Conservation (phyloP, 83 land plant genomes). For the Picea engelmannii region DNA sequence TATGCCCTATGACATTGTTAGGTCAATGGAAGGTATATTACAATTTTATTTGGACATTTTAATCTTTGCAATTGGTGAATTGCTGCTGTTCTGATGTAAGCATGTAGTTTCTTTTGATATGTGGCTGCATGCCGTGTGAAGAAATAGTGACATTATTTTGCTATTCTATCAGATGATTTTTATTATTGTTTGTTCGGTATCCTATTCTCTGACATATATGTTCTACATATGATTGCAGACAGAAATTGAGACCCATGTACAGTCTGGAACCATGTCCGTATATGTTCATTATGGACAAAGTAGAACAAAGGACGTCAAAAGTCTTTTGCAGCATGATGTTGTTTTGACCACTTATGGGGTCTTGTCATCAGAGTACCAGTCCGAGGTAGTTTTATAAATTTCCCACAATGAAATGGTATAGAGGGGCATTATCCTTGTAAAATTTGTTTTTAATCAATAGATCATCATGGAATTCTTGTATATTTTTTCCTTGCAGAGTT, state of each 20-base stretch:
- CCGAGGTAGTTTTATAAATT: conserved; percentile 46
- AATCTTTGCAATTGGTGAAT: neutral
- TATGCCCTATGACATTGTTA: conserved; percentile 97
- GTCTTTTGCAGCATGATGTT: conserved; percentile 74
- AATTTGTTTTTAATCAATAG: neutral
- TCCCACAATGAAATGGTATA: neutral
- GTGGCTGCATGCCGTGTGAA: neutral
- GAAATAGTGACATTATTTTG: neutral
- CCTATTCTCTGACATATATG: neutral
- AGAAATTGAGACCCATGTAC: conserved; percentile 84
- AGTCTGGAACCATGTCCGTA: conserved; percentile 62
- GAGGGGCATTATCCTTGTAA: neutral
- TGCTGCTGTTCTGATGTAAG: neutral
- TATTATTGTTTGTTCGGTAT: neutral
- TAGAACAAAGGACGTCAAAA: conserved; percentile 63
- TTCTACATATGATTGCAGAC: conserved; percentile 34
- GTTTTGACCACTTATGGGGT: conserved; percentile 97
- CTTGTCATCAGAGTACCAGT: conserved; percentile 72
- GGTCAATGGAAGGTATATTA: conserved; percentile 95
- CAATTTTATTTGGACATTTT: neutral
- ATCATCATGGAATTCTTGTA: neutral
- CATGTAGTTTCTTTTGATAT: neutral
- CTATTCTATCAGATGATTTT: neutral
- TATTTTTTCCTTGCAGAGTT: conserved; percentile 29
- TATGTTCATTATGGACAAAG: conserved; percentile 91